Evolutionary conservation across 768 basidiomycete species (phyloP), one percentile per base, ranked within the genome.

Genomic region (Leccinum ochraceum): DNA sequence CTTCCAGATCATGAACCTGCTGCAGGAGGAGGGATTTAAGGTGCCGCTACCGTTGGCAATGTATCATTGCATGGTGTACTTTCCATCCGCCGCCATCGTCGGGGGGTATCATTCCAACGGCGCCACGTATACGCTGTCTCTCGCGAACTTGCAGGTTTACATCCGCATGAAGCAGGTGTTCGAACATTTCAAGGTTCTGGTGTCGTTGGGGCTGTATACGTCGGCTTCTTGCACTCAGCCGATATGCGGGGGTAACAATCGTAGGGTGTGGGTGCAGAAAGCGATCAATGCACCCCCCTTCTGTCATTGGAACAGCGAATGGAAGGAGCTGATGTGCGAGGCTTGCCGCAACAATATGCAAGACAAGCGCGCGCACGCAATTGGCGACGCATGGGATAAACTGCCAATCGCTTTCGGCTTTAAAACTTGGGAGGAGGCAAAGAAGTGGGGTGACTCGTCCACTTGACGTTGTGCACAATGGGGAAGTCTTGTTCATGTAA

Each of bases 1-100:
- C 42, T 64, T 71, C 52, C 65, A 59, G 24, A 14, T 64, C 28
- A 66, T 63, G 61, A 68, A 63, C 22, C 60, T 66, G 13, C 22
- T 65, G 56, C 32, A 58, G 7, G 61, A 58, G 20, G 39, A 44
- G 55, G 52, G 22, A 4, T 1, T 69, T 1, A 34, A 13, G 22
- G 56, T 36, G 0, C 46, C 54, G 24, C 66, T 67, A 7, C 59
- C 60, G 30, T 1, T 62, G 2, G 30, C 57, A 7, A 65, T 60
- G 60, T 59, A 59, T 42, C 56, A 51, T n/a, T 65, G 60, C 24
- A 37, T 49, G 17, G 1, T 26, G 0, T 9, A 42, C 10, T 60
- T 57, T 32, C 54, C 66, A 2, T 8, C 32, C 53, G 3, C 0
- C 0, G 0, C n/a, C 6, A 14, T 65, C 14, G 11, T 55, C 32